These are phyloP conservation scores for Stemphylium beticola DNA, from an alignment of 2,329 filamentous ascomycete species.

Conservation along the genomic window DNA sequence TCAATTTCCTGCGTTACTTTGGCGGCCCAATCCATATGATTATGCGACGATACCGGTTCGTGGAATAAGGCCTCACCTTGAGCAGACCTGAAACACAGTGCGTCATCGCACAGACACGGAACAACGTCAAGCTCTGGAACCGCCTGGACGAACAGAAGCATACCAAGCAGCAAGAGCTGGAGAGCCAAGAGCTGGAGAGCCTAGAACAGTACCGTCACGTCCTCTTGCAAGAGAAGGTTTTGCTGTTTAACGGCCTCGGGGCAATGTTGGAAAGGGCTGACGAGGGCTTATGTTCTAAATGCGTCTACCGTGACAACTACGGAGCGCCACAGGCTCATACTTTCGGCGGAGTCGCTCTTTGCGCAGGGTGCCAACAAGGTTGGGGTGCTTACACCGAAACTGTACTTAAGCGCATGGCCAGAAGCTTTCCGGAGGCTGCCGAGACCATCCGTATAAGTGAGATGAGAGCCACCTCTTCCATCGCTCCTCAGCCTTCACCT, in stretches of 20 bases:
- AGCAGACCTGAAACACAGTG: neutral
- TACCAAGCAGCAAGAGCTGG: neutral
- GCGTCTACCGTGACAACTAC: neutral
- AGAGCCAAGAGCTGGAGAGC: neutral
- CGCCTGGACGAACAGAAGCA: neutral
- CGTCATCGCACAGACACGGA: conserved; percentile 1
- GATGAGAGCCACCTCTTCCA: neutral
- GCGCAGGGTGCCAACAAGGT: neutral
- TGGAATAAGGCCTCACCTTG: conserved; percentile 3
- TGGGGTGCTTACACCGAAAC: neutral
- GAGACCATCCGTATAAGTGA: neutral
- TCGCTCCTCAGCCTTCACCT: neutral
- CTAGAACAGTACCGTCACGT: neutral
- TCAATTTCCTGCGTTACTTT: conserved; percentile 10
- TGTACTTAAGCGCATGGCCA: conserved; percentile 5
- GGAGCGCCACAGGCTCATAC: conserved; percentile 1
- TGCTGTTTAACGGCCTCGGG: neutral
- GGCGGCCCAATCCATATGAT: conserved; percentile 10
- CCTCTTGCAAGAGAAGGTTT: neutral
- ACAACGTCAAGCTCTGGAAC: conserved; percentile 4
- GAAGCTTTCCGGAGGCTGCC: neutral
- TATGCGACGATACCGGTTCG: conserved; percentile 13
- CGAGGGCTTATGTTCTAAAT: neutral
- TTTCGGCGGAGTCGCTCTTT: neutral
- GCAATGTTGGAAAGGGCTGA: neutral